phyloP scores from a whole-genome alignment of 2,329 filamentous ascomycete genomes.

The Aspergillus fructus region DNA sequence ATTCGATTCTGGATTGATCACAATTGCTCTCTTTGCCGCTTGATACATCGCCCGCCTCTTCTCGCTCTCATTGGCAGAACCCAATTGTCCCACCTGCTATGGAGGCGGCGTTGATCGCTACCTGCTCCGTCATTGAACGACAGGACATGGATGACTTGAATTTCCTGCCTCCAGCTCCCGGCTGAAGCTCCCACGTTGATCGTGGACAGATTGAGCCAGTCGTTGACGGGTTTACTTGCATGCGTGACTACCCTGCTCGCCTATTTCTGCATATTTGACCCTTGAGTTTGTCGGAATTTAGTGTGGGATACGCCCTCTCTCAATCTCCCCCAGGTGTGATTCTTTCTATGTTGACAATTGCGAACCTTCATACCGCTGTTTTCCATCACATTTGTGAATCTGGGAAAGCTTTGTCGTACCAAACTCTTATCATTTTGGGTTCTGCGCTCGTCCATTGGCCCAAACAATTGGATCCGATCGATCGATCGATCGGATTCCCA shows the following conservation, averaged over 20 bases:
- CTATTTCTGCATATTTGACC: slow-evolving; percentile 13
- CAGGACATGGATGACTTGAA: neutral
- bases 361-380: neutral
- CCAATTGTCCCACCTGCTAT: neutral
- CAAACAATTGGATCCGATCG: slow-evolving; percentile 14
- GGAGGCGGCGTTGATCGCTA: slow-evolving; percentile 7
- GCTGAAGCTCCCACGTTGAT: neutral
- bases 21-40: neutral
- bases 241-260: neutral
- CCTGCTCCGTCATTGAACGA: neutral
- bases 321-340: neutral
- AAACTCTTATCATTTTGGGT: neutral
- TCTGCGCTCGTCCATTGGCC: slow-evolving; percentile 17
- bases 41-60: slow-evolving; percentile 3
- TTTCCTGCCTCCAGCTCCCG: neutral
- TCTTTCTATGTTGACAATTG: neutral
- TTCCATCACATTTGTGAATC: neutral
- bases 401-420: neutral
- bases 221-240: neutral
- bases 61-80: slow-evolving; percentile 10
- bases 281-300: slow-evolving; percentile 2
- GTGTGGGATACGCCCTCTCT: neutral
- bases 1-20: slow-evolving; percentile 4
- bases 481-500: slow-evolving; percentile 20
- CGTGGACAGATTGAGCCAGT: neutral